Evolutionary conservation across 1,139 yeast genomes (phyloP), one percentile per base, ranked within the genome.

Genomic region (Magnusiomyces tetraspermus): DNA sequence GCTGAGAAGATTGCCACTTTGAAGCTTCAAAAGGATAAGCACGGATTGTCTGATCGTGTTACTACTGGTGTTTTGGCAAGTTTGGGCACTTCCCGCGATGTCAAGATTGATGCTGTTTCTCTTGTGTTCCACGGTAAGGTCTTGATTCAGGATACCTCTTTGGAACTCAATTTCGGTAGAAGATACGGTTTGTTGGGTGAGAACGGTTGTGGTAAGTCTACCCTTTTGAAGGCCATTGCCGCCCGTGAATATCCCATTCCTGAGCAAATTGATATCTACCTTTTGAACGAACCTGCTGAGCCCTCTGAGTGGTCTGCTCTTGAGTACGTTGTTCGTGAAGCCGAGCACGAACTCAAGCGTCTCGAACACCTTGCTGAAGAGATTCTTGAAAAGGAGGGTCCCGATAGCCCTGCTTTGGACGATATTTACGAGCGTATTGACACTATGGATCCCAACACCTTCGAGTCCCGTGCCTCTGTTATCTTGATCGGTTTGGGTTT

Each of bases 121-220:
- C 78, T 92, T 64, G 80, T 89, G 62, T 92, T 92, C 83, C 98
- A 92, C 73, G 99, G 99, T 76, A 92, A 90, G 69, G 97, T 92
- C 54, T 76, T 92, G 68, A 78, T 92, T 63, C 96, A 88, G 73
- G 98, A 92, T 71, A 83, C 97, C 46, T 78, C 77, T 49, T 73
- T 92, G 63, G 98, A 92, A 76, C 81, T 92, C 74, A 94, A 92
- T 75, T 90, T 82, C 71, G 98, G 98, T 67, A 87, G 97, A 75
- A 83, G 96, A 72, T 92, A 94, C 69, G 73, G 72, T 57, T 78
- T 92, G 61, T 78, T 94, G 64, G 99, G 99, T 68, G 97, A 90
- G 73, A 92, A 92, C 71, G 99, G 99, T 59, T 92, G 98, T 76
- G 99, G 99, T 76, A 92, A 92, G 73, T 89, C 97, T 45, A 92